A percentile compares a stretch with the other conserved stretches of the same genome.
phyloP scores from a whole-genome alignment of 208 protist genomes.

The Crithidia acanthocephali region DNA sequence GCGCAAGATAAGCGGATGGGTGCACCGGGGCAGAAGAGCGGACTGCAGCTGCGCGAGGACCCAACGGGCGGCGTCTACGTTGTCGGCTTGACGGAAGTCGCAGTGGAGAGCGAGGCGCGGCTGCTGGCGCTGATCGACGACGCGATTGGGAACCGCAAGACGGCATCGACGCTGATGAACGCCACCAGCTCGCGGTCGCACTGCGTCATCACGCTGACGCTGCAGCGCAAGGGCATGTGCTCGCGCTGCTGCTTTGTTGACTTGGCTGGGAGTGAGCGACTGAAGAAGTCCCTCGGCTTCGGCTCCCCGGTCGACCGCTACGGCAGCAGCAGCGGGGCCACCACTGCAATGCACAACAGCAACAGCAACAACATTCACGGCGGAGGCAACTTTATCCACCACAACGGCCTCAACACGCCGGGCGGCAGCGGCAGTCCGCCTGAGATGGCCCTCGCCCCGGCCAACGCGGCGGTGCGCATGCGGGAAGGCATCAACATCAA shows the following conservation, averaged over 20 bases:
- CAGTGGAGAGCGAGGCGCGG: conserved; percentile 67
- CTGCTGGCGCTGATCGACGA: conserved; percentile 80
- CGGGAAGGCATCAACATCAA: conserved; percentile 96
- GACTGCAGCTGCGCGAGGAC: conserved; percentile 87
- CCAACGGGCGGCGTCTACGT: conserved; percentile 83
- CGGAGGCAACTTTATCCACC: conserved; percentile 9
- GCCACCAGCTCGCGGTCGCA: conserved; percentile 92
- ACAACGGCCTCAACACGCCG: background rate
- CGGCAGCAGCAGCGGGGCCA: background rate
- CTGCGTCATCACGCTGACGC: conserved; percentile 91
- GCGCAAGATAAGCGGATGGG: background rate
- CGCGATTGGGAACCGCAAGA: conserved; percentile 87
- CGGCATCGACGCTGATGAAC: conserved; percentile 94
- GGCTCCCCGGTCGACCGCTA: conserved; percentile 5
- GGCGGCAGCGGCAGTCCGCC: background rate
- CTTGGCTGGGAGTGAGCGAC: conserved; percentile 94
- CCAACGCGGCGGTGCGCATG: conserved; percentile 61
- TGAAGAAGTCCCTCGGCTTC: conserved; percentile 76
- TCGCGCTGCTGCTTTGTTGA: conserved; percentile 94
- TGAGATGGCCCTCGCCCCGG: conserved; percentile 20
- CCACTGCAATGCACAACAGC: background rate
- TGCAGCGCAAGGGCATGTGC: conserved; percentile 57
- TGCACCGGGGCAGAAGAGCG: background rate
- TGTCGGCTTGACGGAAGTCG: conserved; percentile 68
- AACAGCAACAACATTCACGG: background rate